Evolutionary conservation across 495 filamentous ascomycete genomes (phyloP), one percentile per base, ranked within the genome.

Genomic region (Entonaema liquescens): DNA sequence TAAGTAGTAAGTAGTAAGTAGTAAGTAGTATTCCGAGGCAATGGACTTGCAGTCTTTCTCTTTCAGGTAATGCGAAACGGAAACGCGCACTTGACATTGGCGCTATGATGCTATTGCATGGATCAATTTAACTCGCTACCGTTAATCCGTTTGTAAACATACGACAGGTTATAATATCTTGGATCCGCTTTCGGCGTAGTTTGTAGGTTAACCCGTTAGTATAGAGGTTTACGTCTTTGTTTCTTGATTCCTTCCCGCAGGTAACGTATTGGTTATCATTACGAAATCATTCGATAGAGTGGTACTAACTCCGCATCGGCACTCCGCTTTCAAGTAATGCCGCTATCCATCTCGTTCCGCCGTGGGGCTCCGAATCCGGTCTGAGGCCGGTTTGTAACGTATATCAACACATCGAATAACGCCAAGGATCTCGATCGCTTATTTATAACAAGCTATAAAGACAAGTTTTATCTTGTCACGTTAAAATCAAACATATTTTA

Each of bases 361-460:
- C 56, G 62, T 53, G 70, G 70, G 52, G 65, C 64, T 52, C 65
- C 64, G 64, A 56, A 9, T 59, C 65, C 65, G 70, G 70, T 69
- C 56, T 73, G 49, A 47, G 17, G 17, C 70, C 70, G 61, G 68
- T 61, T 50, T 33, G 29, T 13, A 47, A 52, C 38, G 49, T 23
- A 53, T 55, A 42, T 64, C 50, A 38, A 38, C 40, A 15, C 19
- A 8, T 19, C 49, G 55, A 21, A 15, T 35, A 36, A 47, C 60
- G 29, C 29, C 35, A 57, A 65, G 50, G 49, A 29, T n/a, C 52
- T 55, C 35, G 49, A 33, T 47, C 42, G 23, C 9, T 47, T 13
- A 47, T 47, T 47, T 47, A 23, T 47, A 47, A 47, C 12, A 11
- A 21, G 42, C 17, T 19, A 23, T 21, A 0, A 12, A 47, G 8